Evolutionary conservation across 2,329 filamentous ascomycete genomes (phyloP).

Genomic region (Pyricularia sp.): DNA sequence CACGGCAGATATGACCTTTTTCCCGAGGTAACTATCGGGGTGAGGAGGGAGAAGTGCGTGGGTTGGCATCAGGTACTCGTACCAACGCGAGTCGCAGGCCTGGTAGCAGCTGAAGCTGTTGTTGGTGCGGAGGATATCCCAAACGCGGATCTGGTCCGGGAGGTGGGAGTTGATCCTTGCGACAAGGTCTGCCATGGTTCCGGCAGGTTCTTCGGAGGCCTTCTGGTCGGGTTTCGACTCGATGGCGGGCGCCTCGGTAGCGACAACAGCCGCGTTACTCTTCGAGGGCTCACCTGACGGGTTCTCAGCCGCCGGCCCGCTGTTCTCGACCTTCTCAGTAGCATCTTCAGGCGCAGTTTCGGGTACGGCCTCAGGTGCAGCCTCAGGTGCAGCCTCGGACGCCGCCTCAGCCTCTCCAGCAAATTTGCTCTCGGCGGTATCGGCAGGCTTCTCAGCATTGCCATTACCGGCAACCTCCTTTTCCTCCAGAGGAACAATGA

Average conservation of each 20-base stretch:
- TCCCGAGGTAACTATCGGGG: conserved; percentile 72
- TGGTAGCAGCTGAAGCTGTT: conserved; percentile 92
- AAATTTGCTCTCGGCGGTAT: neutral
- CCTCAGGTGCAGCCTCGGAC: neutral
- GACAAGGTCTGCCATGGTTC: conserved; percentile 46
- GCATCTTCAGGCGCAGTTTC: neutral
- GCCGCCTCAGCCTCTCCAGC: neutral
- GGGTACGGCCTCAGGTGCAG: neutral
- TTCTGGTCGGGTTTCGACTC: neutral
- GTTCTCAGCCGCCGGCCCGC: neutral
- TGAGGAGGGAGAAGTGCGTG: conserved; percentile 89
- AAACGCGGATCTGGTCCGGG: conserved; percentile 80
- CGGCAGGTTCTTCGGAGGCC: neutral
- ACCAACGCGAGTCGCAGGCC: conserved; percentile 87
- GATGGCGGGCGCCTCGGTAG: neutral
- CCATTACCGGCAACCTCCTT: neutral
- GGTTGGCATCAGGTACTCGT: conserved; percentile 92
- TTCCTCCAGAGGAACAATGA: conserved; percentile 71
- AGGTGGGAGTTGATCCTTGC: conserved; percentile 82
- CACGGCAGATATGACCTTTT: conserved; percentile 66
- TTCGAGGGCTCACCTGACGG: neutral
- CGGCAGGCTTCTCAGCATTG: neutral
- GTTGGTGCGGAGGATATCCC: conserved; percentile 83
- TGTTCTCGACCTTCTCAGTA: neutral
- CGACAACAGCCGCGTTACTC: neutral